A percentile compares a stretch with the other conserved stretches of the same genome.
Conservation (phyloP, 2,329 filamentous ascomycete species). For the Leptodontidium sp. region DNA sequence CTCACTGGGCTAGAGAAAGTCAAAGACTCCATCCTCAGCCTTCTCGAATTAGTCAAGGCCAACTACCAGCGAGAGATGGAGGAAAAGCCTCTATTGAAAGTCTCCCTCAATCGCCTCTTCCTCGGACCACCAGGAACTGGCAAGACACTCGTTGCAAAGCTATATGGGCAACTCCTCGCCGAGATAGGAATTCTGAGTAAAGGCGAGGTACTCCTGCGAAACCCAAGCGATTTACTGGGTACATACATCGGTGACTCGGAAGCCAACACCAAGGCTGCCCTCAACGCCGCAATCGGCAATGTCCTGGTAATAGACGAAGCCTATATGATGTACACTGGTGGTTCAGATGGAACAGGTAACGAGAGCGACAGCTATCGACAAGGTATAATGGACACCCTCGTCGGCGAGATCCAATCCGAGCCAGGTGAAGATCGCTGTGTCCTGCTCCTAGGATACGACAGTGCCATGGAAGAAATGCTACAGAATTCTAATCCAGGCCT, state of each 20-base stretch:
- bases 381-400: slow-evolving; percentile 76
- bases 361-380: slow-evolving; percentile 65
- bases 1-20: slow-evolving; percentile 64
- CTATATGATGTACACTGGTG: slow-evolving; percentile 56
- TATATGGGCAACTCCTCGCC: slow-evolving; percentile 73
- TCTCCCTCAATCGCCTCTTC: slow-evolving; percentile 73
- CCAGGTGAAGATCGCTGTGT: slow-evolving; percentile 77
- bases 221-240: slow-evolving; percentile 52
- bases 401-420: slow-evolving; percentile 72
- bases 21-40: slow-evolving; percentile 62
- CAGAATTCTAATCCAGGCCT: slow-evolving; percentile 71
- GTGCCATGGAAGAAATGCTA: slow-evolving; percentile 65
- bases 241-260: slow-evolving; percentile 69
- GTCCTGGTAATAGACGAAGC: slow-evolving; percentile 67
- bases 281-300: slow-evolving; percentile 63
- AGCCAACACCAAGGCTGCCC: slow-evolving; percentile 73
- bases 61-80: slow-evolving; percentile 67
- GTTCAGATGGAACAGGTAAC: slow-evolving; percentile 42
- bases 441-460: slow-evolving; percentile 70
- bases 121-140: slow-evolving; percentile 77
- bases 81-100: slow-evolving; percentile 67
- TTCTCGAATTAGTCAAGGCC: slow-evolving; percentile 62
- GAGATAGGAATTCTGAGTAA: slow-evolving; percentile 62
- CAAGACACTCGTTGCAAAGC: slow-evolving; percentile 77
- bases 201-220: slow-evolving; percentile 55